Evolutionary conservation across 148 eudicot species (phyloP).

Genomic region (Hydrangea macrophylla): DNA sequence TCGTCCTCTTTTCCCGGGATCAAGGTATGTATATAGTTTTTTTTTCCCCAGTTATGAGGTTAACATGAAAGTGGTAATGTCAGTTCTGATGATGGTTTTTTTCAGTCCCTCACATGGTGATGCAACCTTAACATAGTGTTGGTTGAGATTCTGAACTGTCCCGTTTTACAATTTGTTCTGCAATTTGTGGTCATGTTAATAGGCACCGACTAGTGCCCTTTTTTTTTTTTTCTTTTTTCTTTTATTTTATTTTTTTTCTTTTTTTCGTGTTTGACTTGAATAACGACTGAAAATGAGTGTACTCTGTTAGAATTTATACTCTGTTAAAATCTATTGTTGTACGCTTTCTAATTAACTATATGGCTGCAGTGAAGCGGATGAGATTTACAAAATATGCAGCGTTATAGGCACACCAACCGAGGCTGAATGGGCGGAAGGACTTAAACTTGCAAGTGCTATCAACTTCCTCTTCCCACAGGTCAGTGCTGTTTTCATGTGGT

Average conservation of each 20-base stretch:
- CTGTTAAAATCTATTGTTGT: neutral
- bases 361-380: constrained; percentile 75
- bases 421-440: constrained; percentile 67
- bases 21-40: constrained; percentile 41
- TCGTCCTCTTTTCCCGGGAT: constrained; percentile 90
- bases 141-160: neutral
- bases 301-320: neutral
- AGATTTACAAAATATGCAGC: constrained; percentile 83
- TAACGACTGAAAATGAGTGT: too few species aligned
- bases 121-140: neutral
- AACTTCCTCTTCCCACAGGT: constrained; percentile 90
- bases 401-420: constrained; percentile 76
- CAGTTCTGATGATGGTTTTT: neutral
- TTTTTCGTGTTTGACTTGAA: neutral
- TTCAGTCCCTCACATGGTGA: neutral
- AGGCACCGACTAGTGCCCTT: neutral
- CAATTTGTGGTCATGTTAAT: neutral
- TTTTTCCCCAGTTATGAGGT: neutral
- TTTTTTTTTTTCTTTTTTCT: neutral
- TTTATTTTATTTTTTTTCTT: neutral
- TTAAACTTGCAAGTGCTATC: constrained; percentile 61
- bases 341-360: neutral
- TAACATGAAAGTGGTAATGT: neutral
- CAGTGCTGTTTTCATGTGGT: neutral
- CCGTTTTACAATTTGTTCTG: neutral